Conservation (phyloP, 2,329 filamentous ascomycete species). For the Coniochaeta hoffmannii region DNA sequence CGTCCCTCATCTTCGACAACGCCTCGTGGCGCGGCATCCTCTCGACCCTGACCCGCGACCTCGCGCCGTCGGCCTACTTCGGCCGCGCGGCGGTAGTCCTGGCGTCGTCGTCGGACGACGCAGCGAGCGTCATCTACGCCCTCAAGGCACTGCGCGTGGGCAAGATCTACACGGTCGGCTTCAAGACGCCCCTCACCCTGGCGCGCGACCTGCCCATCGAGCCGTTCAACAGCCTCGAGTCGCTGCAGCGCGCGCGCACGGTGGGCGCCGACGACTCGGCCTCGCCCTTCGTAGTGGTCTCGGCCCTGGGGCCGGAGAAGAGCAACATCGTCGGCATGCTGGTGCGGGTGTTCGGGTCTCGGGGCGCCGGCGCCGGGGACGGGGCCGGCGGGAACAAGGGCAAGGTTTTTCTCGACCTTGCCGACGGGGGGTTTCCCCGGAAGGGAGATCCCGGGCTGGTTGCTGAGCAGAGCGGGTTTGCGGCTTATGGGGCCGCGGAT, state of each 20-base stretch:
- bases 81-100: slow-evolving; percentile 70
- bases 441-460: slow-evolving; percentile 62
- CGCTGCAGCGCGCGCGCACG: slow-evolving; percentile 43
- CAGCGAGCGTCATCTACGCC: slow-evolving; percentile 72
- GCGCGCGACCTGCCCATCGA: slow-evolving; percentile 64
- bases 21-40: slow-evolving; percentile 81
- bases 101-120: slow-evolving; percentile 65
- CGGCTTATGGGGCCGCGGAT: slow-evolving; percentile 71
- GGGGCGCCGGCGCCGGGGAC: slow-evolving; percentile 24
- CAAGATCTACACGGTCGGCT: slow-evolving; percentile 79
- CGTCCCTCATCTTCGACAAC: slow-evolving; percentile 67
- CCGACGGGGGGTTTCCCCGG: slow-evolving; percentile 48
- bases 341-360: slow-evolving; percentile 61
- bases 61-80: slow-evolving; percentile 74
- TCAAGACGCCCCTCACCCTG: slow-evolving; percentile 57
- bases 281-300: slow-evolving; percentile 74
- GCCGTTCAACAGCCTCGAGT: slow-evolving; percentile 70
- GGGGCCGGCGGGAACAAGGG: slow-evolving; percentile 31
- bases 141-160: slow-evolving; percentile 67
- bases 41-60: slow-evolving; percentile 71
- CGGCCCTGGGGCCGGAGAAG: slow-evolving; percentile 71
- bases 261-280: slow-evolving; percentile 30
- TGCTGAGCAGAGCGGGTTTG: slow-evolving; percentile 69
- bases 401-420: slow-evolving; percentile 77
- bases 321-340: slow-evolving; percentile 71